Evolutionary conservation across 345 rosid genomes (phyloP), one percentile per base, ranked within the genome.

Genomic region (Boechera retrofracta): DNA sequence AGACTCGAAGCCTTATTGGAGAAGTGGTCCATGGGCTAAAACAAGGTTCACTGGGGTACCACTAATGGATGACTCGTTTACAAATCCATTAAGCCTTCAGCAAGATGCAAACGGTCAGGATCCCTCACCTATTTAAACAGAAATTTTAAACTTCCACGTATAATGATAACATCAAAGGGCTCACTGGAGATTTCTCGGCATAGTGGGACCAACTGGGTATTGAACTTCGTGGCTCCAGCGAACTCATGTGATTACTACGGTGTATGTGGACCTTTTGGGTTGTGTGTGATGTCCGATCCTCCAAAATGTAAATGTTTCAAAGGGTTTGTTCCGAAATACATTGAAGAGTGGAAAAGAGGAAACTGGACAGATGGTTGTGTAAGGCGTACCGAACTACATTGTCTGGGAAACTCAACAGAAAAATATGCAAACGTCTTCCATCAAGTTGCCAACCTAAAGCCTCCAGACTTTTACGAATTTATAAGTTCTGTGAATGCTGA

Each of bases 331-430:
- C 78, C 78, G n/a, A 81, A 67, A 31, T 32, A 8, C 16, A 15
- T 3, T 5, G 63, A 78, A 51, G 64, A 79, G 5, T 79, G 82
- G 78, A 45, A 21, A 36, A 57, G 26, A 56, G 69, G 64, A 8
- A 66, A 76, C 2, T 72, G 81, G 81, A 76, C 51, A 10, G 41
- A 0, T 62, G 78, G 79, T 71, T 81, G 83, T 48, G 51, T 36
- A 4, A 60, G 81, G 8, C 67, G 54, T 31, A 77, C 69, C 0
- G 11, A 77, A 67, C 32, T 76, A 44, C 16, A 0, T 6, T 77
- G 81, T 47, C 58, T 56, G 5, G 56, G 42, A 54, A 63, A 45
- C 52, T 49, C 68, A 29, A 60, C 53, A 13, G 29, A 59, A 10
- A 28, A 41, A 24, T 44, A 26, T 24, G 57, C 2, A 33, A 54